Base-by-base conservation (phyloP, 2,329 filamentous ascomycete genomes). In the Mycocentrospora acerina region DNA sequence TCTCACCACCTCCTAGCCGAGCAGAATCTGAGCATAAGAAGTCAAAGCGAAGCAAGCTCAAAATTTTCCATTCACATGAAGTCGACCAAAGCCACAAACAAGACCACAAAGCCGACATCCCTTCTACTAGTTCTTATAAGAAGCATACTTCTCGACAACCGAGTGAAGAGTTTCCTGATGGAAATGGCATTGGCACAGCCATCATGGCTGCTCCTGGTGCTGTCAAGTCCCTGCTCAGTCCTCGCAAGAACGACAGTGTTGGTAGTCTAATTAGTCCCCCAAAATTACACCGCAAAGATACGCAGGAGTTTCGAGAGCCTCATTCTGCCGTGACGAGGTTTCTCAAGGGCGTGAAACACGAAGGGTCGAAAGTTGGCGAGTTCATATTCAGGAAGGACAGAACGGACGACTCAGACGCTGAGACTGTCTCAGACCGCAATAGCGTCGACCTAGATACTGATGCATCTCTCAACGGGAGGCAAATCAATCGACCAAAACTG, bases 341-440 rank as follows among this genome's bases (percentile, higher is more conserved):
- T 32, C 85, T 95, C 68, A 91, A 89, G 68, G 84, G 83, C 19
- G 79, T 94, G 3, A 77, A 79, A n/a, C 76, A 74, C 44, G 82
- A 85, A 53, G 75, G 83, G 7, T 77, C 79, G 0, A 80, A 78
- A 53, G 75, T 84, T 24, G 78, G 80, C 12, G 80, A 81, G 33
- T 72, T 79, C 29, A 77, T 84, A 15, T 73, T 81, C 64, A 78
- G 76, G 50, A 79, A 77, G 53, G 81, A 85, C 22, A 58, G 66
- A 15, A 55, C 51, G 32, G 63, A 68, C 10, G 68, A 71, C 48
- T 71, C 69, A 40, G 73, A 77, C 31, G 63, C 66, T 32, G 72
- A 71, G 2, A 72, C 67, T 24, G 43, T 66, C 38, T 62, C 69
- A 10, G 77, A 75, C 5, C 74, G 76, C 19, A 66, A 72, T 16